Evolutionary conservation across 2,329 filamentous ascomycete genomes (phyloP).

Genomic region (Aspergillus sp.): DNA sequence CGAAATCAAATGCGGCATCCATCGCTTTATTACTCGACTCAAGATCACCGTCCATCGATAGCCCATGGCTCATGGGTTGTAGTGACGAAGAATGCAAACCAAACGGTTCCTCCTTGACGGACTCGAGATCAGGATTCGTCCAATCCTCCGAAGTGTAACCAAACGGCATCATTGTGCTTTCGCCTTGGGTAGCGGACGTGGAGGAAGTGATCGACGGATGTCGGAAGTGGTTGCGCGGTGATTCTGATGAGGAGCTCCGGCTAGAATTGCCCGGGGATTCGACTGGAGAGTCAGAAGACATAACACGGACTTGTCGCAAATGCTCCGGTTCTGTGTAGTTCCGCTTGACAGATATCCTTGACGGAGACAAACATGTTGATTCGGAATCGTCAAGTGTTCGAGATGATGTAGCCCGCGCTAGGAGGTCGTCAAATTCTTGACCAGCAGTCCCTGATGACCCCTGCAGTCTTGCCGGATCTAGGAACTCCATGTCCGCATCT

Average conservation of each 20-base stretch:
- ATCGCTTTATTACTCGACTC: conserved; percentile 41
- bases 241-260: conserved; percentile 37
- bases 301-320: conserved; percentile 25
- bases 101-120: conserved; percentile 33
- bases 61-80: conserved; percentile 24
- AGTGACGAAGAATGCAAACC: conserved; percentile 28
- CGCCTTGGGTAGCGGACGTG: conserved; percentile 32
- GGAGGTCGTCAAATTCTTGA: conserved; percentile 37
- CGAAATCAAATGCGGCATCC: conserved; percentile 43
- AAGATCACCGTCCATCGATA: conserved; percentile 29
- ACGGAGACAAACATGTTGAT: conserved; percentile 22
- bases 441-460: conserved; percentile 29
- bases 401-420: conserved; percentile 27
- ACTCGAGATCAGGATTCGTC: conserved; percentile 28
- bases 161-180: conserved; percentile 26
- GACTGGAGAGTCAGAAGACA: conserved; percentile 34
- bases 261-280: conserved; percentile 39
- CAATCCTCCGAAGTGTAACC: conserved; percentile 30
- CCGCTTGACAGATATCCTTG: conserved; percentile 20
- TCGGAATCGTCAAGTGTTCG: conserved; percentile 21
- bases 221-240: conserved; percentile 33
- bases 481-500: conserved; percentile 37
- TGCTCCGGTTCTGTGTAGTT: conserved; percentile 25
- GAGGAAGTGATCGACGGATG: conserved; percentile 35
- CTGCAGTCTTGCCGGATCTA: conserved; percentile 31